Percentiles rank a stretch among this genome's conserved stretches.
phyloP scores from a whole-genome alignment of 441 rosid genomes.

The Manihot esculenta region DNA sequence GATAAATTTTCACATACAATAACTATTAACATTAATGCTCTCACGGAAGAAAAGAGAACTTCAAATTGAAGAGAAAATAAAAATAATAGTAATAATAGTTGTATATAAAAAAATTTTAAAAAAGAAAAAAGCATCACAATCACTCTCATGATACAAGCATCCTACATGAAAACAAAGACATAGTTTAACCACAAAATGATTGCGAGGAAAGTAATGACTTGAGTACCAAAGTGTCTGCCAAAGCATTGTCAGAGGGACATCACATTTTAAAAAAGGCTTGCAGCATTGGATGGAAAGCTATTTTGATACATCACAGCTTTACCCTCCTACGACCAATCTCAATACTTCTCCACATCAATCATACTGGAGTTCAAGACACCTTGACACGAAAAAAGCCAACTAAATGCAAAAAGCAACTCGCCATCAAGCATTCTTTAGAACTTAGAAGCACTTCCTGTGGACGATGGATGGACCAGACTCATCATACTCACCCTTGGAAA shows the following conservation, averaged over 20 bases:
- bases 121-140: constrained; percentile 45
- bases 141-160: constrained; percentile 52
- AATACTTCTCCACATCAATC: constrained; percentile 30
- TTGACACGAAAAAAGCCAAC: constrained; percentile 44
- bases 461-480: constrained; percentile 69
- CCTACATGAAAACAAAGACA: constrained; percentile 35
- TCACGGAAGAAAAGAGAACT: constrained; percentile 12
- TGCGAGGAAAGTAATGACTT: constrained; percentile 25
- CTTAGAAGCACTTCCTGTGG: constrained; percentile 77
- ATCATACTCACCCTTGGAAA: constrained; percentile 59
- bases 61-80: constrained; percentile 20
- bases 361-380: constrained; percentile 39
- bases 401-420: constrained; percentile 40
- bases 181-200: constrained; percentile 27
- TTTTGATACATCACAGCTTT: constrained; percentile 23
- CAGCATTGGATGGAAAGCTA: constrained; percentile 15
- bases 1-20: constrained; percentile 42
- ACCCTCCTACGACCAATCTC: constrained; percentile 23
- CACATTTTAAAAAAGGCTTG: constrained; percentile 9
- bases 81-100: constrained; percentile 15
- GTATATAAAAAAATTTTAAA: not conserved
- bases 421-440: constrained; percentile 30
- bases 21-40: constrained; percentile 49
- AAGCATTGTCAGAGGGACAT: constrained; percentile 20
- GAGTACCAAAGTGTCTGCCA: constrained; percentile 29